Evolutionary conservation across 2,329 filamentous ascomycete species (phyloP), one percentile per base, ranked within the genome.

Genomic region (Clarireedia hainanense): DNA sequence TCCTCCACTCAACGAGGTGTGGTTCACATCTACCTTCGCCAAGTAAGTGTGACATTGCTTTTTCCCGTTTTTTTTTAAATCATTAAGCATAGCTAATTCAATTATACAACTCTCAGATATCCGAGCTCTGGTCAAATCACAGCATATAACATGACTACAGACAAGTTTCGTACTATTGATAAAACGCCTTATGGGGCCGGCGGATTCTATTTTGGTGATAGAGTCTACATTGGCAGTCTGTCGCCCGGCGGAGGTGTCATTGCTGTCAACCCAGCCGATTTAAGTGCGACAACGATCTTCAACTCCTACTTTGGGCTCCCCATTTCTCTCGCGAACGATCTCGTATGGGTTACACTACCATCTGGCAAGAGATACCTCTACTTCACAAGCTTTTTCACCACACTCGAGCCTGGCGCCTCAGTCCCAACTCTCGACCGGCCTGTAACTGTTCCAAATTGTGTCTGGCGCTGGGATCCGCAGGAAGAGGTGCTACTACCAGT

Each of bases 401-500:
- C 26, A 27, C 26, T 27, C 26, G 39, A 52, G 4, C 50, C 50
- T 1, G 36, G 40, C 10, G 34, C 30, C 20, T 50, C 45, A 7
- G 24, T 48, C 26, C 50, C 24, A 12, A 47, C 49, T 5, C 30
- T 30, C 20, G 37, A 9, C 6, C 30, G 15, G 6, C 6, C 45
- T 37, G 17, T 36, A 12, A 34, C 27, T n/a, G 20, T 50, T 17
- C 27, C 30, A 24, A 46, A 55, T 40, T n/a, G 45, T 4, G 36
- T 55, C 23, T 55, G 52, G 52, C 52, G 52, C 24, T 50, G 49
- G 17, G 47, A 48, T 24, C 46, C 46, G 4, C 20, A n/a, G 1
- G 24, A 30, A 23, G 26, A 55, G 12, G 26, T 37, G 15, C 52
- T 55, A 7, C 4, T 55, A 15, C 52, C 46, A 12, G 46, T 55